Percentiles rank a stretch among this genome's conserved stretches.
These are phyloP conservation scores for Anacardium occidentale DNA, from an alignment of 345 rosid species.

Conservation along the genomic window DNA sequence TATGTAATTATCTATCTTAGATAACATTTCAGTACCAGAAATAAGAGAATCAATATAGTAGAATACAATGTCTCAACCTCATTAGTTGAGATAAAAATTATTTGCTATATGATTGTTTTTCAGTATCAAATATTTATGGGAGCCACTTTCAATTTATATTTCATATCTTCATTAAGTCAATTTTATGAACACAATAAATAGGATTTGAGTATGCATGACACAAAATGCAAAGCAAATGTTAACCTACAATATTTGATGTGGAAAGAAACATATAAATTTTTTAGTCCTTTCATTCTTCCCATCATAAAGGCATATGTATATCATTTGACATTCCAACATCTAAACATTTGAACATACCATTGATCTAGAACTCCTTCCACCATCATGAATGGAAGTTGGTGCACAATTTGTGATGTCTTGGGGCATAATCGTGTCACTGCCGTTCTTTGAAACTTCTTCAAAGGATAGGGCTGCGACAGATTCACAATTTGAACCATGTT, in stretches of 20 bases:
- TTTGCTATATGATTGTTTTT: neutral
- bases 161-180: neutral
- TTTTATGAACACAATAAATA: too few relatives aligned
- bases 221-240: neutral
- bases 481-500: slow-evolving; percentile 15
- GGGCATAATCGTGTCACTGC: slow-evolving; percentile 4
- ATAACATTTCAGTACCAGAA: too few relatives aligned
- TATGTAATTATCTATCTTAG: neutral
- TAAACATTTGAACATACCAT: slow-evolving; percentile 36
- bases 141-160: neutral
- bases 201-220: neutral
- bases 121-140: too few relatives aligned
- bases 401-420: slow-evolving; percentile 22
- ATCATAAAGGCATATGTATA: neutral
- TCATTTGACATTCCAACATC: neutral
- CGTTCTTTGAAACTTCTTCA: slow-evolving; percentile 29
- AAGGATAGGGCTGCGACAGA: slow-evolving; percentile 23
- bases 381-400: slow-evolving; percentile 18
- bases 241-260: neutral
- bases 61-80: neutral
- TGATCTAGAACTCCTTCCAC: slow-evolving; percentile 15
- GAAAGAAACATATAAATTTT: neutral
- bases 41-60: too few relatives aligned
- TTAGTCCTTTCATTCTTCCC: neutral
- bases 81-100: neutral